Evolutionary conservation across 345 rosid genomes (phyloP), one percentile per base, ranked within the genome.

Genomic region (Crucihimalaya himalaica): DNA sequence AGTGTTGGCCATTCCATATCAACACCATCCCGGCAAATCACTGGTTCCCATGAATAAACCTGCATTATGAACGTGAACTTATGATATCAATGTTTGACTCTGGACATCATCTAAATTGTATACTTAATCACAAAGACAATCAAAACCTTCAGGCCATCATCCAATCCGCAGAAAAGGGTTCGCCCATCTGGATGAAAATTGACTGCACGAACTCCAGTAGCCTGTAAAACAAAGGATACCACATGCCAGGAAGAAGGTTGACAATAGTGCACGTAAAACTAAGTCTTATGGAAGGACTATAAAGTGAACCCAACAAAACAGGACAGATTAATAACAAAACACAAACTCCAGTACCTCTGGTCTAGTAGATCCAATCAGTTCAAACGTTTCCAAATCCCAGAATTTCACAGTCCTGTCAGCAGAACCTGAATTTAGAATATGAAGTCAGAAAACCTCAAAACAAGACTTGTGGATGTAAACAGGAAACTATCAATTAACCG

Each of bases 31-130:
- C 80, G 93, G 70, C 93, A 85, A 62, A 89, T 75, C 70, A 92
- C 87, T 66, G 99, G 99, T 76, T 96, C 99, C 99, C 99, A 96
- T 67, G 99, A 90, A 85, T 86, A 92, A 80, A 92, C 94, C 99
- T 95, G 65, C 79, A 81, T 48, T 69, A 60, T 52, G 45, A 78
- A 54, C 42, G 73, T 27, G 18, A 21, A 6, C 68, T 27, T 53
- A 20, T 40, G 48, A 13, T 45, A 63, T 63, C 72, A 70, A 13
- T 48, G 11, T 65, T 56, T 48, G 23, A 50, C 56, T 57, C 42
- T 50, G 29, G 63, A 71, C 20, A 58, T 11, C 50, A 43, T 6
- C 25, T 58, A 12, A 65, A 29, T 35, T 48, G 62, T 50, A 4
- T 39, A 65, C 19, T 15, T 64, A 4, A 40, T 21, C 20, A 71